Evolutionary conservation across 176 grass and related monocot genomes (phyloP).

Genomic region (Triticum turgidum): DNA sequence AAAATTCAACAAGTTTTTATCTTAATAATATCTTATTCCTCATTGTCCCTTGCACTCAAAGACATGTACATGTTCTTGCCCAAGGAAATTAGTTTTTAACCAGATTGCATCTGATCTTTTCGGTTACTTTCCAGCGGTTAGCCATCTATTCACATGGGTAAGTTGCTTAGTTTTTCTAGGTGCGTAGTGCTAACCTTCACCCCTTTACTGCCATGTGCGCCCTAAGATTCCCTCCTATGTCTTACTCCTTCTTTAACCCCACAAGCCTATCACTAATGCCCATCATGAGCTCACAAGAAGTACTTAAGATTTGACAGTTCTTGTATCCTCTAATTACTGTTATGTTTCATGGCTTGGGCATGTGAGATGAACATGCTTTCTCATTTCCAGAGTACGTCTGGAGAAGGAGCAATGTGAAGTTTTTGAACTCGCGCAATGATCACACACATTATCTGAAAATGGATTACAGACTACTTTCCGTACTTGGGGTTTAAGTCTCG

Average conservation of each 20-base stretch:
- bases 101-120: slow-evolving; percentile 45
- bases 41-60: slow-evolving; percentile 86
- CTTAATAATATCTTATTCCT: slow-evolving; percentile 51
- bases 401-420: background rate
- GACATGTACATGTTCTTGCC: slow-evolving; percentile 70
- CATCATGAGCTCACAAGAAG: slow-evolving; percentile 46
- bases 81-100: slow-evolving; percentile 25
- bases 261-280: slow-evolving; percentile 25
- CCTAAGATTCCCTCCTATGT: slow-evolving; percentile 38
- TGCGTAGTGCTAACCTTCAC: slow-evolving; percentile 47
- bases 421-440: background rate
- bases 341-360: slow-evolving; percentile 17
- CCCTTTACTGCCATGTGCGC: slow-evolving; percentile 54
- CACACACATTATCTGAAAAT: background rate
- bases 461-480: background rate
- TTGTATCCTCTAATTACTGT: background rate
- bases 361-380: slow-evolving; percentile 42
- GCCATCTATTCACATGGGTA: slow-evolving; percentile 57
- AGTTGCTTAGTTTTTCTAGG: slow-evolving; percentile 38
- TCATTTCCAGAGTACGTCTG: background rate
- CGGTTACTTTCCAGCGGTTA: slow-evolving; percentile 53
- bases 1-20: slow-evolving; percentile 28
- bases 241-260: slow-evolving; percentile 38
- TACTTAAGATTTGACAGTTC: slow-evolving; percentile 30
- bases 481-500: too few species aligned